Evolutionary conservation across 805 yeast genomes (phyloP).

Genomic region (Wickerhamomyces rabaulensis): DNA sequence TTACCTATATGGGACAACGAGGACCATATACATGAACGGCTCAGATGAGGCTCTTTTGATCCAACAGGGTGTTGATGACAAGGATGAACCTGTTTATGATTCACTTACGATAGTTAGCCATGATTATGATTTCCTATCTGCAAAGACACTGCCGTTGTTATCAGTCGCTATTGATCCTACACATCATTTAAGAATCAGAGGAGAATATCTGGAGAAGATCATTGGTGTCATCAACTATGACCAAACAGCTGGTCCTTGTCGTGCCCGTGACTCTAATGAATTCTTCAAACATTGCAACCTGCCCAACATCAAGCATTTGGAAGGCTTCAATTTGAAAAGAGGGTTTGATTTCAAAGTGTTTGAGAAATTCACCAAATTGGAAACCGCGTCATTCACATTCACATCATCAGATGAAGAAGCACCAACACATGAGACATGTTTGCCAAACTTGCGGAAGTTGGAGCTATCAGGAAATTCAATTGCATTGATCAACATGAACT

Average conservation of each 20-base stretch:
- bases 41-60: slow-evolving; percentile 5
- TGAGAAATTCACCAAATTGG: background rate
- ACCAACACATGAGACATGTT: background rate
- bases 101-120: slow-evolving; percentile 1
- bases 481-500: background rate
- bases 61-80: background rate
- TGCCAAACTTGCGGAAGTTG: background rate
- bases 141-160: slow-evolving; percentile 1
- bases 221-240: slow-evolving; percentile 2
- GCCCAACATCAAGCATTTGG: background rate
- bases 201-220: background rate
- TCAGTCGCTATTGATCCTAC: slow-evolving; percentile 2
- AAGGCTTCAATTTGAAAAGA: background rate
- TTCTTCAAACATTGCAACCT: background rate
- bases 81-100: background rate
- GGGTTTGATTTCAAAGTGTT: slow-evolving; percentile 1
- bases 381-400: background rate
- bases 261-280: background rate
- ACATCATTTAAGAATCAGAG: background rate
- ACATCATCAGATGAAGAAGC: background rate
- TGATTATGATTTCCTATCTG: background rate
- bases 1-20: slow-evolving; percentile 1
- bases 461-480: slow-evolving; percentile 2
- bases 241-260: background rate
- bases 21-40: slow-evolving; percentile 4